A percentile compares a stretch with the other conserved stretches of the same genome.
Evolutionary conservation across 371 early-diverging fungal genomes (phyloP).

Genomic region (Mortierella sp.): DNA sequence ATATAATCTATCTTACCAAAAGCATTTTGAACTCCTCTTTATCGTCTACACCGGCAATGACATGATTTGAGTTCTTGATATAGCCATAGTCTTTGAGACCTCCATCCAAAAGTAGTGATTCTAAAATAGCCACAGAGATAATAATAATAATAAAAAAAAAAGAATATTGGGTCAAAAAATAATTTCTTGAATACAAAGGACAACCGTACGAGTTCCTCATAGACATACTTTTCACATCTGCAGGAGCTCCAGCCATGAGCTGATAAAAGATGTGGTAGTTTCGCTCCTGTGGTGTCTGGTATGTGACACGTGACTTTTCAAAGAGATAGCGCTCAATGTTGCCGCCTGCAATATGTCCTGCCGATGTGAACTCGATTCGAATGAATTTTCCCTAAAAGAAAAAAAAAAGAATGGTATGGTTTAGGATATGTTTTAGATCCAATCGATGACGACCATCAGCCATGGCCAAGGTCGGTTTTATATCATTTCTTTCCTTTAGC

Average conservation of each 20-base stretch:
- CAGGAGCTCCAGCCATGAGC: constrained; percentile 87
- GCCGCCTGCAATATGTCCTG: constrained; percentile 95
- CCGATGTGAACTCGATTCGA: constrained; percentile 94
- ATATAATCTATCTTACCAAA: constrained; percentile 58
- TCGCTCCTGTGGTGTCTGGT: constrained; percentile 91
- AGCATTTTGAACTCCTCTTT: constrained; percentile 85
- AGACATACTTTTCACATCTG: constrained; percentile 67
- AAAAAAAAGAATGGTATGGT: too few relatives aligned
- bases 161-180: neutral
- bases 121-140: constrained; percentile 1
- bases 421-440: too few relatives aligned
- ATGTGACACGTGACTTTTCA: constrained; percentile 98
- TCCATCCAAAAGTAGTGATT: constrained; percentile 77
- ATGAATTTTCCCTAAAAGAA: constrained; percentile 96
- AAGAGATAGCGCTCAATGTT: constrained; percentile 98
- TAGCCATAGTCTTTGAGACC: constrained; percentile 85
- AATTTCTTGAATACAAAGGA: neutral
- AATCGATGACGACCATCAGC: too few relatives aligned
- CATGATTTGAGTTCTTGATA: constrained; percentile 85
- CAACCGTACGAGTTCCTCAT: neutral
- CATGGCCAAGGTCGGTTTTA: neutral
- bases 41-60: constrained; percentile 96
- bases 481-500: neutral
- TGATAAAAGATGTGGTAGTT: constrained; percentile 99
- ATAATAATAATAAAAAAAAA: neutral